phyloP scores from a whole-genome alignment of 805 yeast genomes.

The Starmerella etchellsii region DNA sequence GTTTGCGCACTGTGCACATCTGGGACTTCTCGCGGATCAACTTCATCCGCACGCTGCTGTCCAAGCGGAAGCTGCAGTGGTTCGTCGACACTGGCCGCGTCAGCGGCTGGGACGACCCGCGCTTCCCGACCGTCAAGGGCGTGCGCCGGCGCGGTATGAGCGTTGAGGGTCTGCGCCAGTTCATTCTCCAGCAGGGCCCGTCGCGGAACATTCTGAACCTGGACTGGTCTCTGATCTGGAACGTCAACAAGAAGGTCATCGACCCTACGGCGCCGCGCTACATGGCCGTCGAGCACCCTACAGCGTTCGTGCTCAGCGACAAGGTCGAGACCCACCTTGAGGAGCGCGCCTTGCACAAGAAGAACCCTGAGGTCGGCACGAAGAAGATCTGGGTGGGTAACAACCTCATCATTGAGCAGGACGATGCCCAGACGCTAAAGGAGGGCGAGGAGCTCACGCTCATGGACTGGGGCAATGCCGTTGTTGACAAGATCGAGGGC shows the following conservation, averaged over 20 bases:
- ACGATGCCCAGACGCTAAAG: constrained; percentile 59
- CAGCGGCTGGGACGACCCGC: constrained; percentile 94
- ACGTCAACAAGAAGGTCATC: constrained; percentile 89
- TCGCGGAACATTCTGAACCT: constrained; percentile 91
- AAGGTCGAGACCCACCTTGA: constrained; percentile 61
- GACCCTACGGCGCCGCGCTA: constrained; percentile 96
- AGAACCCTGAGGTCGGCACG: constrained; percentile 79
- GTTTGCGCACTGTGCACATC: constrained; percentile 81
- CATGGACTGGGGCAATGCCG: constrained; percentile 98
- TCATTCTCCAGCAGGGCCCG: constrained; percentile 92
- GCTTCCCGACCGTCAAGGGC: constrained; percentile 99
- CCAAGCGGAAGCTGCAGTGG: constrained; percentile 98
- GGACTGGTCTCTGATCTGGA: constrained; percentile 98
- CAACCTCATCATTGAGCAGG: constrained; percentile 68
- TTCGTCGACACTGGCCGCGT: constrained; percentile 87
- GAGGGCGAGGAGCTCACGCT: constrained; percentile 90
- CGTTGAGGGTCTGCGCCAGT: constrained; percentile 90
- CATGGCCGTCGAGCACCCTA: constrained; percentile 63
- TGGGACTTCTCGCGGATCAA: constrained; percentile 98
- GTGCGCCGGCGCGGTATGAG: constrained; percentile 99
- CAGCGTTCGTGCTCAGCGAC: constrained; percentile 46
- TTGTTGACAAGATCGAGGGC: constrained; percentile 56
- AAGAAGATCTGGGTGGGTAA: constrained; percentile 62
- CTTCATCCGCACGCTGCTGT: constrained; percentile 86
- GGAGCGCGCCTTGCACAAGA: constrained; percentile 84